phyloP scores from a whole-genome alignment of 1,284 basidiomycete species.

The Coniferiporia weirii region DNA sequence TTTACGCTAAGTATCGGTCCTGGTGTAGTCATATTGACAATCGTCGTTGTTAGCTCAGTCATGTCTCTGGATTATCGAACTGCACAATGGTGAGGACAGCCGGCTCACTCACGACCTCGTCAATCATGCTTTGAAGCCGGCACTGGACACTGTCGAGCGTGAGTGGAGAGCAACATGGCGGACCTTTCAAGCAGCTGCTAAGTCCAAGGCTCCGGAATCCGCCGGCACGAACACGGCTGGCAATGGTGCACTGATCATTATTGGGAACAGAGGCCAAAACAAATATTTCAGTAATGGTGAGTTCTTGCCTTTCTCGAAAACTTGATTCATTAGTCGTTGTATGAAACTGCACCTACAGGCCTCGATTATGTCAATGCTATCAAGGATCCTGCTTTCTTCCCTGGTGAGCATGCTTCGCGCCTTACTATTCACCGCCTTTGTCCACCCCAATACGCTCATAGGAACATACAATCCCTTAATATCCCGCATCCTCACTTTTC shows the following conservation, averaged over 20 bases:
- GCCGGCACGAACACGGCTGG: conserved; percentile 37
- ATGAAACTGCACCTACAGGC: conserved; percentile 35
- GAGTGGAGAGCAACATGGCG: conserved; percentile 67
- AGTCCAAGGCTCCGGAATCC: conserved; percentile 31
- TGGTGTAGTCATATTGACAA: neutral
- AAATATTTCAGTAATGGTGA: conserved; percentile 89
- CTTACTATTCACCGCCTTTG: conserved; percentile 26
- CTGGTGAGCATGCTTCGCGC: conserved; percentile 45
- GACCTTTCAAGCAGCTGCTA: conserved; percentile 23
- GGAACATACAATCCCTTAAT: conserved; percentile 53
- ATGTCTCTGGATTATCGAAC: conserved; percentile 66
- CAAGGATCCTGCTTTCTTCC: conserved; percentile 70
- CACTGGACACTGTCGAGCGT: conserved; percentile 72
- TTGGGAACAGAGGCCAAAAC: conserved; percentile 66
- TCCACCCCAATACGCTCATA: conserved; percentile 22
- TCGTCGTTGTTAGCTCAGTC: conserved; percentile 19
- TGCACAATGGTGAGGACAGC: conserved; percentile 74
- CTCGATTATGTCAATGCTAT: conserved; percentile 66
- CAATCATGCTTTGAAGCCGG: conserved; percentile 59
- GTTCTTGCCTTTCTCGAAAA: conserved; percentile 17
- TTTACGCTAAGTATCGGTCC: neutral
- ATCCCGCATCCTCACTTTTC: conserved; percentile 57
- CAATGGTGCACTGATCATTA: conserved; percentile 71
- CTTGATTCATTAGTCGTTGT: neutral
- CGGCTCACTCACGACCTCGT: conserved; percentile 61